Evolutionary conservation across 2,329 filamentous ascomycete genomes (phyloP).

Genomic region (Colletotrichum limetticola): DNA sequence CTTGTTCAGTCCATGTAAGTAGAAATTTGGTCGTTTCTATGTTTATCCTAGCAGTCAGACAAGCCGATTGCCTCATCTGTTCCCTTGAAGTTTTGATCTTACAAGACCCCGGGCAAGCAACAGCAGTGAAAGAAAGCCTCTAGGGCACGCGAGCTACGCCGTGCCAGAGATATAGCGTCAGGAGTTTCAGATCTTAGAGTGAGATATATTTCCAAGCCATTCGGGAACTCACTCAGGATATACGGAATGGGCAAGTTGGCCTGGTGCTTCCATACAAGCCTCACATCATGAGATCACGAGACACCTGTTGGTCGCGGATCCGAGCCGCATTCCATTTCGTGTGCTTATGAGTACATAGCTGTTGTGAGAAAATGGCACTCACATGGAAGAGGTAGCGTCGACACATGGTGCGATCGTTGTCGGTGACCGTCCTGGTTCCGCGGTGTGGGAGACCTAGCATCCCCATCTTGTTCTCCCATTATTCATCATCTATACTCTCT

Average conservation of each 20-base stretch:
- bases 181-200: not conserved
- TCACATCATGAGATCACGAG: not conserved
- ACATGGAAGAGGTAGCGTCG: not conserved
- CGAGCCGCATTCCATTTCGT: not conserved
- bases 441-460: not conserved
- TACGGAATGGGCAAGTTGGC: not conserved
- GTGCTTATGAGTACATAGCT: not conserved
- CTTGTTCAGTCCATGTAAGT: not conserved
- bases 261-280: not conserved
- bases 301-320: not conserved
- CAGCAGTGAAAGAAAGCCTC: not conserved
- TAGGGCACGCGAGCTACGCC: not conserved
- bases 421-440: not conserved
- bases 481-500: not conserved
- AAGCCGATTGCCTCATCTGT: not conserved
- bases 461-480: not conserved
- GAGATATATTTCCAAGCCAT: not conserved
- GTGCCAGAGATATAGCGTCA: not conserved
- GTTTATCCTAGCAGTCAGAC: not conserved
- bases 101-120: not conserved
- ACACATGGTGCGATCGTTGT: not conserved
- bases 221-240: not conserved
- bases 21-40: not conserved
- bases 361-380: not conserved
- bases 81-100: not conserved